Percentiles rank a stretch among this genome's conserved stretches.
Conservation (phyloP, 345 rosid species). For the Populus simonii region DNA sequence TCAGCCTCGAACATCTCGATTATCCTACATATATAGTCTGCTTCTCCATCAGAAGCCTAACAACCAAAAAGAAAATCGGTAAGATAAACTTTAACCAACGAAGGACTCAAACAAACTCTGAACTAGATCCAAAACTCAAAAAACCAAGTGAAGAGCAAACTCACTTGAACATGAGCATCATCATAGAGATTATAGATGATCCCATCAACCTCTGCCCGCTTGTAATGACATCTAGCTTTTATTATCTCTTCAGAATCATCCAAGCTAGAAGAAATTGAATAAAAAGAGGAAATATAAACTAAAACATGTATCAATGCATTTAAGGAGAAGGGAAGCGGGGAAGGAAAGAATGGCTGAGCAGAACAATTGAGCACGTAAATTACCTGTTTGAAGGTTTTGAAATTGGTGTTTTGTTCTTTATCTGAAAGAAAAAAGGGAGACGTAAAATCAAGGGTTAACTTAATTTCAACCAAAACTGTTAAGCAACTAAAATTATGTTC, state of each 20-base stretch:
- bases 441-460: background rate
- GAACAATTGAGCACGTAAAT: background rate
- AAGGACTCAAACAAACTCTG: background rate
- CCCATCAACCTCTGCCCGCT: constrained; percentile 49
- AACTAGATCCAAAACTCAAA: background rate
- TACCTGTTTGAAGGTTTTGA: constrained; percentile 29
- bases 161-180: constrained; percentile 62
- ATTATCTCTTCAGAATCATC: constrained; percentile 34
- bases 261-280: constrained; percentile 1
- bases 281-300: background rate
- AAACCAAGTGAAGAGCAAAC: background rate
- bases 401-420: background rate
- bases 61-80: background rate
- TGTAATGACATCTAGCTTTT: constrained; percentile 48
- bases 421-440: constrained; percentile 16
- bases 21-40: constrained; percentile 47
- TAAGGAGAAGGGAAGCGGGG: background rate
- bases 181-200: constrained; percentile 41
- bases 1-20: constrained; percentile 58
- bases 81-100: background rate
- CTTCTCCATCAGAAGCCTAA: constrained; percentile 51
- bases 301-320: background rate
- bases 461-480: background rate
- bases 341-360: background rate
- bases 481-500: no score